Conservation (phyloP, 257 asterid genomes). For the Solanum sitiens region DNA sequence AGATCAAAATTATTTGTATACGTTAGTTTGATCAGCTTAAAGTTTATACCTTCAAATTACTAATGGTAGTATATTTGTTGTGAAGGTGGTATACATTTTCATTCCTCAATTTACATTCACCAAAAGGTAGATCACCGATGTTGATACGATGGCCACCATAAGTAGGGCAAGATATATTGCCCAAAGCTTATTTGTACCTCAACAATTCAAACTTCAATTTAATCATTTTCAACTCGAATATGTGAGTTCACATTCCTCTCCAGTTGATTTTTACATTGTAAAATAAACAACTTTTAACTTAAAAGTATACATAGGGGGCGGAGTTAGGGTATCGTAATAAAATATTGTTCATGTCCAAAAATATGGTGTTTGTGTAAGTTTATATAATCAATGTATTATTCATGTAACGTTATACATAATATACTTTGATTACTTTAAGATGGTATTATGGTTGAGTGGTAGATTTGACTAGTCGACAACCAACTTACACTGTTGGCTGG, state of each 20-base stretch:
- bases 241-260: not conserved
- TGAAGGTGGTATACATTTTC: not conserved
- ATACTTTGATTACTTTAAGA: no score
- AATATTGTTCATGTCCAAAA: not conserved
- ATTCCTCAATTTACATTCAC: not conserved
- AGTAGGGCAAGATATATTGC: not conserved
- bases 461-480: no score
- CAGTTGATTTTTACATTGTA: not conserved
- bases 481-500: no score
- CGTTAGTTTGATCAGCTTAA: no score
- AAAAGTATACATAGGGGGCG: not conserved
- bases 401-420: no score
- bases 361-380: not conserved
- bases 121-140: not conserved
- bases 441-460: no score
- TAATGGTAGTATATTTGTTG: no score
- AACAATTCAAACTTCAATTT: constrained; percentile 1
- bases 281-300: not conserved
- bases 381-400: no score
- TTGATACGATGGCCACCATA: not conserved
- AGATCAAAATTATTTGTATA: no score
- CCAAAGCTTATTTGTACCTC: not conserved
- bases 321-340: not conserved
- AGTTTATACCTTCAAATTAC: no score
- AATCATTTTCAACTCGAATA: constrained; percentile 3